Percentiles rank a stretch among this genome's conserved stretches.
These are phyloP conservation scores for Geotrichum bryndzae DNA, from an alignment of 1,139 yeast species.

Conservation along the genomic window DNA sequence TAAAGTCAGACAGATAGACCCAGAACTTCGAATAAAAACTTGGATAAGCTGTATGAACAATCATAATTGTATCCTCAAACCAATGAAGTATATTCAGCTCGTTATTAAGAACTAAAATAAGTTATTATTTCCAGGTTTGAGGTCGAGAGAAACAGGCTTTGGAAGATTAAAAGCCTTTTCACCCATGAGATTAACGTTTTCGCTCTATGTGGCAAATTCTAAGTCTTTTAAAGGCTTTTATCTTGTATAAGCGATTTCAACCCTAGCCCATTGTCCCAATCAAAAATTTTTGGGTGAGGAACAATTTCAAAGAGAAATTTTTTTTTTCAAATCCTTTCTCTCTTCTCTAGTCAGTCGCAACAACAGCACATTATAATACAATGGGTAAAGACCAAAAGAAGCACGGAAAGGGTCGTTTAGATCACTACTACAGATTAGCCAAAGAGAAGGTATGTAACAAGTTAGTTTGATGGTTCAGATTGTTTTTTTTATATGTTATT, in stretches of 20 bases:
- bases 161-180: too few relatives aligned
- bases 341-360: conserved; percentile 57
- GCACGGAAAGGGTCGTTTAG: conserved; percentile 98
- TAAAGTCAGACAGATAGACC: too few relatives aligned
- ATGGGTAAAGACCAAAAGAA: conserved; percentile 96
- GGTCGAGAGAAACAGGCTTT: too few relatives aligned
- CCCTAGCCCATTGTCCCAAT: conserved; percentile 17
- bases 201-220: not conserved
- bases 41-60: too few relatives aligned
- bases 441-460: conserved; percentile 59
- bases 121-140: not conserved
- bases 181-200: too few relatives aligned
- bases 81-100: too few relatives aligned
- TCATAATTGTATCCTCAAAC: too few relatives aligned
- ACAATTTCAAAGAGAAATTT: not conserved
- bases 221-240: not conserved
- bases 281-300: conserved; percentile 3
- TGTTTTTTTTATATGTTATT: not conserved
- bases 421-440: conserved; percentile 90
- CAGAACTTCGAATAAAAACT: too few relatives aligned
- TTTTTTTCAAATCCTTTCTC: conserved; percentile 37
- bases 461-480: not conserved
- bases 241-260: not conserved
- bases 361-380: conserved; percentile 45
- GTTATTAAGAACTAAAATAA: not conserved